Conservation (phyloP, 1,284 basidiomycete species). For the Irpex sp. region DNA sequence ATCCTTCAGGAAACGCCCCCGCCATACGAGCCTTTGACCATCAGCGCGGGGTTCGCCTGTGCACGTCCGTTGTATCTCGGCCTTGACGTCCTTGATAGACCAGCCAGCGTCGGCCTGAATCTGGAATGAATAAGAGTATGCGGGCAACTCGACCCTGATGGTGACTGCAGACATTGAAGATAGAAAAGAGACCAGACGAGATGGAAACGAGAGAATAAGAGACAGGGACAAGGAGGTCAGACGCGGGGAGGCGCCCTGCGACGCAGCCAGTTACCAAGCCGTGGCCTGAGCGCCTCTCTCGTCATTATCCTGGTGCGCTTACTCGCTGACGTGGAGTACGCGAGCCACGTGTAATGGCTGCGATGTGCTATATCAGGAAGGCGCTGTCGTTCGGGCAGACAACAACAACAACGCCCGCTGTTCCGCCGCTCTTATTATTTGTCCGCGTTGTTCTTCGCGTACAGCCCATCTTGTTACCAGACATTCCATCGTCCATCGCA, state of each 20-base stretch:
- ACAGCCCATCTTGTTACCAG: not conserved
- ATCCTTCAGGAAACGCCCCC: slow-evolving; percentile 64
- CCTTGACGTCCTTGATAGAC: slow-evolving; percentile 63
- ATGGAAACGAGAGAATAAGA: slow-evolving; percentile 4
- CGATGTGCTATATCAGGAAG: not conserved
- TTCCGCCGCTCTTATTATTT: not conserved
- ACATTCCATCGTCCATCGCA: not conserved
- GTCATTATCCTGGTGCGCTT: not conserved
- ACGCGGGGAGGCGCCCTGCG: not conserved
- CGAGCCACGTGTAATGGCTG: slow-evolving; percentile 3
- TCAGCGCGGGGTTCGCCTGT: slow-evolving; percentile 61
- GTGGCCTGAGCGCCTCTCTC: not conserved
- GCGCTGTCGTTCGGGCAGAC: not conserved
- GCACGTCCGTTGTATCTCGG: slow-evolving; percentile 57
- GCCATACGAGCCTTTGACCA: slow-evolving; percentile 73
- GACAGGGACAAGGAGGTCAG: not conserved
- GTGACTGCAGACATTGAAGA: slow-evolving; percentile 38
- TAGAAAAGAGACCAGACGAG: slow-evolving; percentile 6
- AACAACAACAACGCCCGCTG: not conserved
- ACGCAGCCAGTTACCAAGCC: not conserved
- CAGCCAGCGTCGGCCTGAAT: slow-evolving; percentile 46
- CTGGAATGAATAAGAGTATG: slow-evolving; percentile 62
- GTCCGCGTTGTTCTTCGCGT: not conserved
- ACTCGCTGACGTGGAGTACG: slow-evolving; percentile 16
- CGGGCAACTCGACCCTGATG: slow-evolving; percentile 71